Evolutionary conservation across 2,329 filamentous ascomycete genomes (phyloP), one percentile per base, ranked within the genome.

Genomic region (Elsinoe necatrix): DNA sequence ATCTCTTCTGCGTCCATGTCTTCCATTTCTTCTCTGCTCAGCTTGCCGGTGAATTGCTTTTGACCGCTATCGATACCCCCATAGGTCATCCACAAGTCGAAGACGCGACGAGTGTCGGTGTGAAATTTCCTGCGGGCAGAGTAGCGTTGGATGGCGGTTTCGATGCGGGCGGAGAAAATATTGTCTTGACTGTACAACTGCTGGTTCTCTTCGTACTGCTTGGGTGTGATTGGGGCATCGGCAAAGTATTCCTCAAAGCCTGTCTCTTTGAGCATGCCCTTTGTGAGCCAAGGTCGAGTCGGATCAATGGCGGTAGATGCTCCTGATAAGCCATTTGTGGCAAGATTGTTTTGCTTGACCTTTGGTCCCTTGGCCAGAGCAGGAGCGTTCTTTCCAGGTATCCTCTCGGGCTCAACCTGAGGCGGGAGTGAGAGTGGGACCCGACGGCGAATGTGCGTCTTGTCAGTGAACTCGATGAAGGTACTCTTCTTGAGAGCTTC

Each of bases 131-230:
- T 86, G 47, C 84, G 86, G 34, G 81, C 77, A 60, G 86, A 83
- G 72, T 85, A 98, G 12, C 89, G 85, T 62, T 90, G 84, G 56
- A 97, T 86, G 47, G 89, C 93, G 23, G 84, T 80, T 66, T 96
- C 85, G 39, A 97, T 89, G 47, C 93, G 89, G 57, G 86, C 87
- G 58, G 54, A 62, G 56, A 76, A 73, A 1, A 65, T 55, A 47
- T 70, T 69, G 11, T 72, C 69, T 75, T 73, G 68, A 61, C 81
- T 69, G 66, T 95, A 98, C 21, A 93, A 73, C 11, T 79, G 75
- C 18, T 78, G 73, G 65, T 95, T 87, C 52, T 85, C 77, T 2
- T 77, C 71, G 50, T 81, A 78, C 65, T 95, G 84, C 0, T 76
- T 77, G 0, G 85, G 83, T 0, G 86, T 91, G 59, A 95, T 72